phyloP scores from a whole-genome alignment of 306 rosid genomes.

The Luffa aegyptiaca region DNA sequence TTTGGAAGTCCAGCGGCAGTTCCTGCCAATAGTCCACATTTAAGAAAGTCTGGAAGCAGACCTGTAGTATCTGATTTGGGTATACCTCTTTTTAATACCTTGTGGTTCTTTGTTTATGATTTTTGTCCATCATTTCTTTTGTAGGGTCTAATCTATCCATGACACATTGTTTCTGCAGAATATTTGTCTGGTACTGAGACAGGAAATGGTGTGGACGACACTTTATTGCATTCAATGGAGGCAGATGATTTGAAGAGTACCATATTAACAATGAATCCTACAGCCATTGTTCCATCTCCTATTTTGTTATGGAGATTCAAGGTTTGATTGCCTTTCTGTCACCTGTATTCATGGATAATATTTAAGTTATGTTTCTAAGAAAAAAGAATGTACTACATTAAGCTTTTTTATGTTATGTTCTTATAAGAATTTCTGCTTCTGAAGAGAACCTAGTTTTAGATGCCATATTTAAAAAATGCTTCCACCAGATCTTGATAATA shows the following conservation, averaged over 20 bases:
- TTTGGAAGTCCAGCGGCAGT: constrained; percentile 51
- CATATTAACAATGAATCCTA: constrained; percentile 22
- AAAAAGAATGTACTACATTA: not conserved
- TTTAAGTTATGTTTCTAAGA: not conserved
- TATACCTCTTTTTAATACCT: constrained; percentile 23
- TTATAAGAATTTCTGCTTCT: not conserved
- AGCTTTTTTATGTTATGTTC: not conserved
- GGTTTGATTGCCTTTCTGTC: constrained; percentile 28
- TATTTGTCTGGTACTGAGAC: constrained; percentile 38
- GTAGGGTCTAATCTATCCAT: not conserved
- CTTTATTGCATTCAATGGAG: constrained; percentile 38
- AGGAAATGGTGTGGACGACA: constrained; percentile 68
- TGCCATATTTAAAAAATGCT: not conserved
- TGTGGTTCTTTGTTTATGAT: not conserved
- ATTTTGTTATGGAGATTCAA: constrained; percentile 78
- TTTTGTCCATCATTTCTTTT: not conserved
- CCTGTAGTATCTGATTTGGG: constrained; percentile 71
- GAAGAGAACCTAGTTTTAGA: not conserved
- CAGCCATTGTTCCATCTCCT: constrained; percentile 77
- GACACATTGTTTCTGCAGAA: constrained; percentile 14
- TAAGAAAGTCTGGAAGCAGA: constrained; percentile 94
- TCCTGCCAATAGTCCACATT: constrained; percentile 78
- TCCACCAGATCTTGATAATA: not conserved
- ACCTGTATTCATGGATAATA: not conserved
- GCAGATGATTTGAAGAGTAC: constrained; percentile 40